These are phyloP conservation scores for Zanthoxylum bungeanum DNA, from an alignment of 345 rosid species.

Conservation along the genomic window DNA sequence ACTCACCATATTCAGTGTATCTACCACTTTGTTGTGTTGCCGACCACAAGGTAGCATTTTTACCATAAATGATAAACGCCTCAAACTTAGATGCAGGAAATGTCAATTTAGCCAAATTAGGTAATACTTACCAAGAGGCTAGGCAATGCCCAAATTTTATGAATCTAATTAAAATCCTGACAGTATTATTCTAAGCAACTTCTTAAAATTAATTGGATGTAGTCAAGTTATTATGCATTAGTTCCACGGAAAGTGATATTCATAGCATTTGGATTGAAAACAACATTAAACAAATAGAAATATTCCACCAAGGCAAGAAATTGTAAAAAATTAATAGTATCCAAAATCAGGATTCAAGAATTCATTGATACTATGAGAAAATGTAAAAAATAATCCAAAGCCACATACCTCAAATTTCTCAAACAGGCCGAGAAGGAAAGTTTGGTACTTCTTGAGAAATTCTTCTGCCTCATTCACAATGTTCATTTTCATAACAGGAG, in stretches of 20 bases:
- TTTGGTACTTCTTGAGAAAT: slow-evolving; percentile 48
- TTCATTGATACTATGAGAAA: not conserved
- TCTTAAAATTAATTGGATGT: not conserved
- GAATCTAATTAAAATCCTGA: not conserved
- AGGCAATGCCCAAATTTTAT: not conserved
- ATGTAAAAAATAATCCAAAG: not conserved
- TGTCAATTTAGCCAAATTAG: not conserved
- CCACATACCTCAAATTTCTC: slow-evolving; percentile 63
- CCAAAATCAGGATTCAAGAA: not conserved
- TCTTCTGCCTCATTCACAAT: slow-evolving; percentile 56
- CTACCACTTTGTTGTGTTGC: not conserved
- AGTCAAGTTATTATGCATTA: not conserved
- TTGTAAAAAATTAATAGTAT: not conserved
- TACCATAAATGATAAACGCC: not conserved
- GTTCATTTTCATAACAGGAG: slow-evolving; percentile 51
- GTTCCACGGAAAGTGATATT: not conserved
- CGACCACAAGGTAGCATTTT: not conserved
- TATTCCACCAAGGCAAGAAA: too few species aligned
- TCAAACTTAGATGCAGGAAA: not conserved
- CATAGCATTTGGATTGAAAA: not conserved
- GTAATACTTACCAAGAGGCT: not conserved
- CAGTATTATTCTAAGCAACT: not conserved
- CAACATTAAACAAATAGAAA: not conserved
- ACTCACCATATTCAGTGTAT: too few species aligned
- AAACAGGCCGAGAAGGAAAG: slow-evolving; percentile 57